Evolutionary conservation across 257 asterid genomes (phyloP).

Genomic region (Fraxinus anomala): DNA sequence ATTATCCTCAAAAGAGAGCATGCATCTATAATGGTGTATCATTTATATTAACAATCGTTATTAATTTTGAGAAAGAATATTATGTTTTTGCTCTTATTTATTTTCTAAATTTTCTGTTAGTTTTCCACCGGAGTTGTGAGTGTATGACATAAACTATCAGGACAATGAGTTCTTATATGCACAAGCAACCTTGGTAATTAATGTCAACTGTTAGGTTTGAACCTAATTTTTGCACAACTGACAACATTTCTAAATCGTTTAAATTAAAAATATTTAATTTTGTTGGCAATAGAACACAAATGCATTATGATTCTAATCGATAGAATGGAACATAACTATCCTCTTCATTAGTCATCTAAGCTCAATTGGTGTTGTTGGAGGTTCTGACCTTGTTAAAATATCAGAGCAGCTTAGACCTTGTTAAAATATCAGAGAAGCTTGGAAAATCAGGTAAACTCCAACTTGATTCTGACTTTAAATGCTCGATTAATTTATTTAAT

Average conservation of each 20-base stretch:
- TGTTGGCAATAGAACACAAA: neutral
- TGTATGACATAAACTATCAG: neutral
- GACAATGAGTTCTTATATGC: too few species aligned
- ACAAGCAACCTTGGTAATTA: neutral
- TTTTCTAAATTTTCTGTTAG: neutral
- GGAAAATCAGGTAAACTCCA: slow-evolving; percentile 62
- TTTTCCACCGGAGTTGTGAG: neutral
- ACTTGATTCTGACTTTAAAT: slow-evolving; percentile 7
- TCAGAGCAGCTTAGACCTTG: too few species aligned
- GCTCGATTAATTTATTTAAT: neutral
- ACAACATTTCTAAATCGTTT: neutral
- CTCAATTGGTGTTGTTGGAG: slow-evolving; percentile 93
- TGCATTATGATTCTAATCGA: neutral
- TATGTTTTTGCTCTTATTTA: neutral
- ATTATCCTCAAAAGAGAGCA: slow-evolving; percentile 96
- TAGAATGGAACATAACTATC: neutral
- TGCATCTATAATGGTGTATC: neutral
- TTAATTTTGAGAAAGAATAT: neutral
- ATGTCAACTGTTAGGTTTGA: neutral
- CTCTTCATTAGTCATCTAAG: neutral
- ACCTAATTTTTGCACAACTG: neutral
- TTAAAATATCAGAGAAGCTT: slow-evolving; percentile 96
- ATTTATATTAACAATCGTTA: neutral
- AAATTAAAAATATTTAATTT: neutral
- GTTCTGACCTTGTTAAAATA: slow-evolving; percentile 92